Conservation (phyloP, 2,329 filamentous ascomycete species). For the Sarocladium kiliense region DNA sequence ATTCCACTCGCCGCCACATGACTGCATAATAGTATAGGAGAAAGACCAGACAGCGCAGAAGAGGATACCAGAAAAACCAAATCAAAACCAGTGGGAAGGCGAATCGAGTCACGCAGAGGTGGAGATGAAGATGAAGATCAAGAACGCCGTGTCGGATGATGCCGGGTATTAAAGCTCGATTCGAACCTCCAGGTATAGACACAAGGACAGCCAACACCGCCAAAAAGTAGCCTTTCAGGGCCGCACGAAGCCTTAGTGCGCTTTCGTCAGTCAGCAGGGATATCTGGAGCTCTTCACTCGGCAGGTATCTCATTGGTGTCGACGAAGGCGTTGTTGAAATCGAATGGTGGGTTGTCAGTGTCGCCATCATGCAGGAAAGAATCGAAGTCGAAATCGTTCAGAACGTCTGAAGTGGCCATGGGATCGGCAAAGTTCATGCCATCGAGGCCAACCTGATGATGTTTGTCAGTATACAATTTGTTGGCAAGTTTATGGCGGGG, state of each 20-base stretch:
- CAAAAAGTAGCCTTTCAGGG: background rate
- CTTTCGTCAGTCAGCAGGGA: constrained; percentile 2
- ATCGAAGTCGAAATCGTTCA: constrained; percentile 64
- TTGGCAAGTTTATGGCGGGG: background rate
- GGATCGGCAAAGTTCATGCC: constrained; percentile 52
- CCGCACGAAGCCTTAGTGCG: background rate
- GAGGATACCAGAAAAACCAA: background rate
- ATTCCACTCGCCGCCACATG: background rate
- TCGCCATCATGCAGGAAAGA: constrained; percentile 59
- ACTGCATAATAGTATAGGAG: constrained; percentile 5
- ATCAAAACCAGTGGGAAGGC: background rate
- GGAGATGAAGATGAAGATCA: constrained; percentile 1
- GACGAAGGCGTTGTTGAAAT: constrained; percentile 46
- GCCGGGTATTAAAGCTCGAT: constrained; percentile 10
- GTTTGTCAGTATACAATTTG: constrained; percentile 18
- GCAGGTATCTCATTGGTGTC: constrained; percentile 39
- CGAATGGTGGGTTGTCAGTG: constrained; percentile 43
- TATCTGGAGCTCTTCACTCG: constrained; percentile 6
- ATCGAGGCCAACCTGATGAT: constrained; percentile 27
- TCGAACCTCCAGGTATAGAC: constrained; percentile 3
- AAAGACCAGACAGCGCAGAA: background rate
- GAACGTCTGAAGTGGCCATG: constrained; percentile 47
- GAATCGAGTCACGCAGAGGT: background rate
- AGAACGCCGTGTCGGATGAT: constrained; percentile 9
- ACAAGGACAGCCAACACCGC: background rate